phyloP scores from a whole-genome alignment of 345 rosid species.

The Eutrema yunnanense region DNA sequence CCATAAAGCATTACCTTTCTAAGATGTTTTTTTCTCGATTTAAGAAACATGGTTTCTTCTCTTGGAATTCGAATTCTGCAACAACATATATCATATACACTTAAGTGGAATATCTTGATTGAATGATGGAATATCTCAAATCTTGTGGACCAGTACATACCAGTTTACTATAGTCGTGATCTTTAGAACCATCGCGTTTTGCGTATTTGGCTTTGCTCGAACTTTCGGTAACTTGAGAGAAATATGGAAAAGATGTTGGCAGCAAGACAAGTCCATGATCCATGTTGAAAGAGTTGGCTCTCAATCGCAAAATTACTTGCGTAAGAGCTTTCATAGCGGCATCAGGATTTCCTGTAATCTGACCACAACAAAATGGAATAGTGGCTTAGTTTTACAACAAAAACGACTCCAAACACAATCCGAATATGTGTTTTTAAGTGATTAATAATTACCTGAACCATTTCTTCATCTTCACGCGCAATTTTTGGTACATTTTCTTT shows the following conservation, averaged over 20 bases:
- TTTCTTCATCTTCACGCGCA: constrained; percentile 59
- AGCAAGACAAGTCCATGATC: constrained; percentile 49
- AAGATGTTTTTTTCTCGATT: not conserved
- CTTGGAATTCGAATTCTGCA: constrained; percentile 43
- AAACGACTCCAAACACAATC: not conserved
- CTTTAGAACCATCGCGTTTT: constrained; percentile 39
- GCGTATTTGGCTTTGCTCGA: constrained; percentile 41
- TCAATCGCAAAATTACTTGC: constrained; percentile 50
- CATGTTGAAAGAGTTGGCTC: constrained; percentile 66
- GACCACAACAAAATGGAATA: not conserved
- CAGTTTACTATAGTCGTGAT: constrained; percentile 44
- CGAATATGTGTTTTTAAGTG: not conserved
- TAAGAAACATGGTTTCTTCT: constrained; percentile 53
- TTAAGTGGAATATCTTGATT: not conserved
- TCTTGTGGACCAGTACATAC: constrained; percentile 29
- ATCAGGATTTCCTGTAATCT: constrained; percentile 72
- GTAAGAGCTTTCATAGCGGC: constrained; percentile 64
- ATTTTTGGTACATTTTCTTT: constrained; percentile 56
- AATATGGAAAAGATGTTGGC: constrained; percentile 55
- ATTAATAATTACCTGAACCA: constrained; percentile 48
- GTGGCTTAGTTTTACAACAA: not conserved
- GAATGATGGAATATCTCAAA: not conserved
- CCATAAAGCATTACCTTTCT: constrained; percentile 5
- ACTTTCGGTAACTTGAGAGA: constrained; percentile 40
- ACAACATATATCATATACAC: not conserved